Percentiles rank a stretch among this genome's conserved stretches.
phyloP scores from a whole-genome alignment of 495 filamentous ascomycete species.

The Penicillium atrosanguineum region DNA sequence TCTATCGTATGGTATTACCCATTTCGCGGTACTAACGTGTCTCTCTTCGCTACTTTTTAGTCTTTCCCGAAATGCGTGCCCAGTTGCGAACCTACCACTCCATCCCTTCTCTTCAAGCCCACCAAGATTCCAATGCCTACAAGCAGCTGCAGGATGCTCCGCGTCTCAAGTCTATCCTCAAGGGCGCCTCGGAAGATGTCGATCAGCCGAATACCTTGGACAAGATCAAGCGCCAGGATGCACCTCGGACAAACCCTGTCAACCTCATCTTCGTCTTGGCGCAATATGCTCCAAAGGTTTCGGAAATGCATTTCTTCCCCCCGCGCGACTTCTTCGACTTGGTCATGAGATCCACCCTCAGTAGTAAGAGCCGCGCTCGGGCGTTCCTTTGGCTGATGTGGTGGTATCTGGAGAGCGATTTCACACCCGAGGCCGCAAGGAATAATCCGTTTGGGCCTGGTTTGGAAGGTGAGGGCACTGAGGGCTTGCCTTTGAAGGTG shows the following conservation, averaged over 20 bases:
- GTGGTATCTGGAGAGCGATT: constrained; percentile 98
- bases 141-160: constrained; percentile 98
- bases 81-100: constrained; percentile 97
- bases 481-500: constrained; percentile 72
- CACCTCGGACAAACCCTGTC: constrained; percentile 93
- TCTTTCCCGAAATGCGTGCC: constrained; percentile 99
- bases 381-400: constrained; percentile 98
- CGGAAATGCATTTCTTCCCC: constrained; percentile 86
- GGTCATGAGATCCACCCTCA: constrained; percentile 83
- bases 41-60: constrained; percentile 44
- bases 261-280: constrained; percentile 95
- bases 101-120: constrained; percentile 92
- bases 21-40: constrained; percentile 25
- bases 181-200: constrained; percentile 93
- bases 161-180: constrained; percentile 92
- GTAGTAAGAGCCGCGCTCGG: constrained; percentile 76
- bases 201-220: constrained; percentile 82
- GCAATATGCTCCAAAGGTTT: constrained; percentile 85
- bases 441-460: constrained; percentile 90
- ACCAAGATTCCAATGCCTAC: constrained; percentile 92
- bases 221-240: constrained; percentile 62
- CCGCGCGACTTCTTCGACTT: constrained; percentile 92
- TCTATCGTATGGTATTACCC: neutral
- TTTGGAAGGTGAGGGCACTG: constrained; percentile 56
- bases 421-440: constrained; percentile 73